Evolutionary conservation across 2,329 filamentous ascomycete genomes (phyloP).

Genomic region (Ophiostoma sp.): DNA sequence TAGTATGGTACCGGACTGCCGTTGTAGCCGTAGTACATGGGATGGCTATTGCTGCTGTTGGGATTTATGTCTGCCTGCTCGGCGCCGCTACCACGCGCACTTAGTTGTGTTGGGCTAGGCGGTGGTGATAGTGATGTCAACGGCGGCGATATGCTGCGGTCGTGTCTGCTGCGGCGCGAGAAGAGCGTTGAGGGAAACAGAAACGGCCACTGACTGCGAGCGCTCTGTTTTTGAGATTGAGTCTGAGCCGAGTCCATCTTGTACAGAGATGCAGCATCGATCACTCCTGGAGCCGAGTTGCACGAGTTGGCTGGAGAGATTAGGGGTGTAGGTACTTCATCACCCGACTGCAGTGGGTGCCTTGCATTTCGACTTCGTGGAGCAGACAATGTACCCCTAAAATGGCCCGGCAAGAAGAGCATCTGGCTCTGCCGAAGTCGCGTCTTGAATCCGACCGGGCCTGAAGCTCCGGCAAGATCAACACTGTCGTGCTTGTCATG

Average conservation of each 20-base stretch:
- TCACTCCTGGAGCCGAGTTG: constrained; percentile 11
- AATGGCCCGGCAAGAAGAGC: constrained; percentile 25
- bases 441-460: constrained; percentile 23
- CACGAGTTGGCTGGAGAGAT: constrained; percentile 37
- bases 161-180: constrained; percentile 23
- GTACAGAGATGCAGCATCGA: background rate
- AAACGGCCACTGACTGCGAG: constrained; percentile 30
- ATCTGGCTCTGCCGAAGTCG: constrained; percentile 20
- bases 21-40: constrained; percentile 12
- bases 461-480: background rate
- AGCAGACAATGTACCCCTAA: background rate
- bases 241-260: background rate
- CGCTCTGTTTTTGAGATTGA: background rate
- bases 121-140: constrained; percentile 33
- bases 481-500: background rate
- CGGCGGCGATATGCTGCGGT: constrained; percentile 32
- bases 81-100: constrained; percentile 14
- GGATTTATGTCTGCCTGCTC: background rate
- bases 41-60: background rate
- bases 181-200: constrained; percentile 40
- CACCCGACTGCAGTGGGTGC: background rate
- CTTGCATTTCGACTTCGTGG: background rate
- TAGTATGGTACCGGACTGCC: constrained; percentile 18
- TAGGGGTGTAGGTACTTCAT: constrained; percentile 39
- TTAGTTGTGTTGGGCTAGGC: constrained; percentile 26